A percentile compares a stretch with the other conserved stretches of the same genome.
phyloP scores from a whole-genome alignment of 768 basidiomycete genomes.

The Hericium coralloides region DNA sequence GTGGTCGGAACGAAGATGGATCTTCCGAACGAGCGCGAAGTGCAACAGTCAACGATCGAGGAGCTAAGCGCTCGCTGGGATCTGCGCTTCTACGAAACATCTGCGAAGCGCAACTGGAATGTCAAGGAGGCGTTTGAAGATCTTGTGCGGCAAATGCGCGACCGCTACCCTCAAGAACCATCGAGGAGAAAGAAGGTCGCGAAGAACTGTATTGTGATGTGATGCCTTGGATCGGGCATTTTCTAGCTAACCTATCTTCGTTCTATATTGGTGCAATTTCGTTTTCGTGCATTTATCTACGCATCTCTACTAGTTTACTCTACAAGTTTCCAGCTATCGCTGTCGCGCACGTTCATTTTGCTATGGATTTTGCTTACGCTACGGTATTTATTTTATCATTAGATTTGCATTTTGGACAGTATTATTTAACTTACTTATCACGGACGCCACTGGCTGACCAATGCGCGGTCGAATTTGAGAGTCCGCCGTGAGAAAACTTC shows the following conservation, averaged over 20 bases:
- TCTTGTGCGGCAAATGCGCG: constrained; percentile 66
- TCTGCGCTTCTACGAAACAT: constrained; percentile 79
- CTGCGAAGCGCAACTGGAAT: constrained; percentile 81
- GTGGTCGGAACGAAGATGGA: constrained; percentile 85
- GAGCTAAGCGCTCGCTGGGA: constrained; percentile 56
- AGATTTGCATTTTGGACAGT: no score
- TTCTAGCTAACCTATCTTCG: background rate
- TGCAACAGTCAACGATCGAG: constrained; percentile 55
- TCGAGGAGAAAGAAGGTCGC: constrained; percentile 23
- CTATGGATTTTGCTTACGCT: no score
- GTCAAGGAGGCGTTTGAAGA: constrained; percentile 72
- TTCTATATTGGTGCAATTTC: background rate
- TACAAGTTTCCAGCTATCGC: background rate
- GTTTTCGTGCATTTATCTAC: no score
- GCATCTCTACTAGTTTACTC: background rate
- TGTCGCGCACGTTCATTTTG: background rate
- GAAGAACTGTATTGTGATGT: constrained; percentile 31
- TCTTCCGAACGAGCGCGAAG: constrained; percentile 72
- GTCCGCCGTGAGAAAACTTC: constrained; percentile 7
- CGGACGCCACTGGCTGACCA: background rate
- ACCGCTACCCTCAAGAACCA: constrained; percentile 44
- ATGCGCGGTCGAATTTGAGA: background rate
- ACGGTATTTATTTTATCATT: no score
- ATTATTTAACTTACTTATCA: background rate
- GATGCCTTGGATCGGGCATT: constrained; percentile 9